Conservation (phyloP, 225 moss, liverwort and hornwort genomes). For the Sphagnum tenellum region DNA sequence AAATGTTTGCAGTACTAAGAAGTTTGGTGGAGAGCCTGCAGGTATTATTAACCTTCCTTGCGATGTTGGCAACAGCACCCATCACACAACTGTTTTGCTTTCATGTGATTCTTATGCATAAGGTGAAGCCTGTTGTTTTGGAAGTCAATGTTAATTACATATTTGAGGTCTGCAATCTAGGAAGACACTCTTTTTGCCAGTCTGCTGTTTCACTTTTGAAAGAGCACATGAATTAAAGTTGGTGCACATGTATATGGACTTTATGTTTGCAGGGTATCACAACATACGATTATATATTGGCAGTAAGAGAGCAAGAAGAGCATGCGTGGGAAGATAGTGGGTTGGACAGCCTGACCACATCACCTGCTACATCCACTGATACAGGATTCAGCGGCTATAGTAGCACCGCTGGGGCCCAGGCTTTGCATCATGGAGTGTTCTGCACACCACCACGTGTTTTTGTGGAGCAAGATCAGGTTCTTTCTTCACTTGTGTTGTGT, state of each 20-base stretch:
- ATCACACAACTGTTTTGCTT: constrained; percentile 83
- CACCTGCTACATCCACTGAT: constrained; percentile 65
- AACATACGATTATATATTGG: constrained; percentile 88
- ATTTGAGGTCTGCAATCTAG: no score
- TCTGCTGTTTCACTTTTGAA: no score
- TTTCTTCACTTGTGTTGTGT: no score
- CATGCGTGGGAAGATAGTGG: constrained; percentile 37
- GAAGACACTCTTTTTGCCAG: no score
- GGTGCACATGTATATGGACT: no score
- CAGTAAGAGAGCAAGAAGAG: constrained; percentile 72
- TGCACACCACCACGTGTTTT: constrained; percentile 93
- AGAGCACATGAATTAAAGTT: no score
- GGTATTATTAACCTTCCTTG: constrained; percentile 66
- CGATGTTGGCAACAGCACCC: constrained; percentile 75
- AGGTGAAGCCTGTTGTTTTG: constrained; percentile 24
- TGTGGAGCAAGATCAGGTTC: constrained; percentile 66
- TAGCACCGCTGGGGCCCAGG: constrained; percentile 58
- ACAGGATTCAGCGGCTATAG: constrained; percentile 54
- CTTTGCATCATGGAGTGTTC: constrained; percentile 67
- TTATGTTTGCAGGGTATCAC: constrained; percentile 58
- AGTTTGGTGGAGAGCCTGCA: constrained; percentile 10
- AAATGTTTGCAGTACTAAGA: no score
- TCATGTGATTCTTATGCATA: constrained; percentile 80
- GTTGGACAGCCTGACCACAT: constrained; percentile 60
- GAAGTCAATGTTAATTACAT: no score